phyloP scores from a whole-genome alignment of 2,329 filamentous ascomycete genomes.

The Dendryphion nanum region DNA sequence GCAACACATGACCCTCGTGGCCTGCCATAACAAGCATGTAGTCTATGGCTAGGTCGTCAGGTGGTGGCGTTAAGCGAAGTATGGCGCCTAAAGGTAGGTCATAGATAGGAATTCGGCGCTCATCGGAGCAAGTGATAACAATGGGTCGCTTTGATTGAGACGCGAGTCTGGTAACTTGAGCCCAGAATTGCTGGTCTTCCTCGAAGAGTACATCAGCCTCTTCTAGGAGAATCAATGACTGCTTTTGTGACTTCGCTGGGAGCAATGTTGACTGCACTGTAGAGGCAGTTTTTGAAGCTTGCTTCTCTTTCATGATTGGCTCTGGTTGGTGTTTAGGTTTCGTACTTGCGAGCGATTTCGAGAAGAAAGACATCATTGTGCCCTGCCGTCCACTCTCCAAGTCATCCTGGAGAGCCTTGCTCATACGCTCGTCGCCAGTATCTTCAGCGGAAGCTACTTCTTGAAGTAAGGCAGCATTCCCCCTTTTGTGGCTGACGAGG shows the following conservation, averaged over 20 bases:
- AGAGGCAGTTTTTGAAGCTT: slow-evolving; percentile 11
- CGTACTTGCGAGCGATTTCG: too few species aligned
- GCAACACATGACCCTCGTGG: slow-evolving; percentile 80
- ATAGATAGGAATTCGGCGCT: slow-evolving; percentile 73
- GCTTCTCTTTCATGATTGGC: slow-evolving; percentile 14
- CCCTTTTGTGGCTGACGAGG: slow-evolving; percentile 62
- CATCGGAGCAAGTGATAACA: slow-evolving; percentile 92
- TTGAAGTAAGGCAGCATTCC: slow-evolving; percentile 24
- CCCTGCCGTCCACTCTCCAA: slow-evolving; percentile 70
- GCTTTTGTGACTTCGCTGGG: slow-evolving; percentile 64
- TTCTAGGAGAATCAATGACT: slow-evolving; percentile 90
- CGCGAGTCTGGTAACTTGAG: slow-evolving; percentile 74
- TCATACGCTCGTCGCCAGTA: slow-evolving; percentile 37
- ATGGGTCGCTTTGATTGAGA: slow-evolving; percentile 85
- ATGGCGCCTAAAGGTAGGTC: slow-evolving; percentile 81
- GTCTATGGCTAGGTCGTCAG: slow-evolving; percentile 69
- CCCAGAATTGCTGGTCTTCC: slow-evolving; percentile 95
- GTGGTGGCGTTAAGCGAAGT: slow-evolving; percentile 69
- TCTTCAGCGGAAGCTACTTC: slow-evolving; percentile 15
- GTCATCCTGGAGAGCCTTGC: slow-evolving; percentile 55
- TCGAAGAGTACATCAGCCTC: slow-evolving; percentile 93
- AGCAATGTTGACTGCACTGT: slow-evolving; percentile 22
- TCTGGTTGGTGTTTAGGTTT: slow-evolving; percentile 22
- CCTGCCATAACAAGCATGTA: slow-evolving; percentile 80
- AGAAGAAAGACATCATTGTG: slow-evolving; percentile 80